These are phyloP conservation scores for Alternaria viburni DNA, from an alignment of 2,329 filamentous ascomycete genomes.

Conservation along the genomic window DNA sequence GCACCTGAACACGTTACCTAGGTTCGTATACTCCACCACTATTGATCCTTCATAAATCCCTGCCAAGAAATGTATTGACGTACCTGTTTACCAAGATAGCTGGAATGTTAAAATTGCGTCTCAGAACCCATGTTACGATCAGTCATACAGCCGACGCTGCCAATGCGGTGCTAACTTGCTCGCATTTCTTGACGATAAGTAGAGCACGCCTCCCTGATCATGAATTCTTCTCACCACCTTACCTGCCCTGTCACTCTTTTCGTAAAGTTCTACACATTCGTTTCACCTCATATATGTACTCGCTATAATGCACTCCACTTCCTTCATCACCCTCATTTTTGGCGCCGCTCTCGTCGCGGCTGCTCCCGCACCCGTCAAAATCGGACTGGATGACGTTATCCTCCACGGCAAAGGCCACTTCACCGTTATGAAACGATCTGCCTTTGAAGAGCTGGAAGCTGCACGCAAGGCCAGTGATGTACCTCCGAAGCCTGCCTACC, in stretches of 20 bases:
- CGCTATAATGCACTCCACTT: constrained; percentile 25
- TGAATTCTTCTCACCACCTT: background rate
- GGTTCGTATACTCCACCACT: background rate
- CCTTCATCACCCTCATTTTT: constrained; percentile 20
- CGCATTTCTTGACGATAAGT: background rate
- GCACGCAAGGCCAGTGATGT: constrained; percentile 16
- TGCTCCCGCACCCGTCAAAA: constrained; percentile 20
- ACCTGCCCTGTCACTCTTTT: constrained; percentile 1
- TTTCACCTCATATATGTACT: constrained; percentile 1
- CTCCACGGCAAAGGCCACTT: constrained; percentile 33
- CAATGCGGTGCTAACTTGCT: background rate
- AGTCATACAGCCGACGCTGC: background rate
- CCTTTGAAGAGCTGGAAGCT: constrained; percentile 24
- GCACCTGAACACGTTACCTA: background rate
- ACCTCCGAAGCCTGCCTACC: constrained; percentile 28
- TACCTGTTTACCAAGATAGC: background rate
- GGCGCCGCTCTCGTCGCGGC: constrained; percentile 22
- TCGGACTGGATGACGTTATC: constrained; percentile 33
- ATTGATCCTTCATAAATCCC: background rate
- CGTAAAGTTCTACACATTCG: background rate
- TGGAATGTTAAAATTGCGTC: background rate
- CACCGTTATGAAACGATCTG: constrained; percentile 30
- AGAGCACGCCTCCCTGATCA: background rate
- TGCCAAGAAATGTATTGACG: background rate
- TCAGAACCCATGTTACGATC: background rate